Percentiles rank a stretch among this genome's conserved stretches.
Conservation (phyloP, 2,329 filamentous ascomycete genomes). For the Xylariaceae sp. region DNA sequence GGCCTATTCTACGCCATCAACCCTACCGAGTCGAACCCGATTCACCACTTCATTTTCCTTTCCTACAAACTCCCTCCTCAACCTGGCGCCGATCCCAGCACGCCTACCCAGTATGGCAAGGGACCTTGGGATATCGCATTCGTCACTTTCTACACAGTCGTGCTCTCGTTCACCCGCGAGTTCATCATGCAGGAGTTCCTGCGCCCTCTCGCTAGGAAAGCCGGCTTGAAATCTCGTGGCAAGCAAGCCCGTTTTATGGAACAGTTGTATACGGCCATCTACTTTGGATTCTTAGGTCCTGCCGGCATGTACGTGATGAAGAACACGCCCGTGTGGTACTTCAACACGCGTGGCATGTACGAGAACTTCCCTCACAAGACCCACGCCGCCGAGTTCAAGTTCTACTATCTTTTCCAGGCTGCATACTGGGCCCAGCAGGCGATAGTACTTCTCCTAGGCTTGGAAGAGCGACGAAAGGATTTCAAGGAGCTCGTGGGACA, state of each 20-base stretch:
- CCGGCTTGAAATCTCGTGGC: conserved; percentile 62
- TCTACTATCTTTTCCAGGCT: conserved; percentile 91
- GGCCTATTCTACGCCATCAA: conserved; percentile 66
- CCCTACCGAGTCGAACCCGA: conserved; percentile 70
- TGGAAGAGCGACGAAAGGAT: conserved; percentile 92
- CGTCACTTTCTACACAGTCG: conserved; percentile 80
- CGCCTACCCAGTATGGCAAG: conserved; percentile 73
- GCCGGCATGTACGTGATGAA: conserved; percentile 88
- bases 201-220: conserved; percentile 65
- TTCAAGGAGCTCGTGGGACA: conserved; percentile 90
- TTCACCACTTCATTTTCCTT: conserved; percentile 80
- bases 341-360: conserved; percentile 88
- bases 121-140: conserved; percentile 82
- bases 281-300: conserved; percentile 78
- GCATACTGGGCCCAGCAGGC: conserved; percentile 95
- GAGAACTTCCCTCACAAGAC: conserved; percentile 78
- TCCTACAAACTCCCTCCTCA: conserved; percentile 68
- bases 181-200: conserved; percentile 92
- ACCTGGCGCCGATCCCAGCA: conserved; percentile 36
- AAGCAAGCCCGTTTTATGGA: conserved; percentile 95
- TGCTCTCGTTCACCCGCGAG: conserved; percentile 89
- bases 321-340: conserved; percentile 89
- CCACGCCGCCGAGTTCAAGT: conserved; percentile 79
- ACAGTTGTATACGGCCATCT: conserved; percentile 88
- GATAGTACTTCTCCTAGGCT: conserved; percentile 76